These are phyloP conservation scores for Aspergillus homomorphus DNA, from an alignment of 495 filamentous ascomycete genomes.

Conservation along the genomic window DNA sequence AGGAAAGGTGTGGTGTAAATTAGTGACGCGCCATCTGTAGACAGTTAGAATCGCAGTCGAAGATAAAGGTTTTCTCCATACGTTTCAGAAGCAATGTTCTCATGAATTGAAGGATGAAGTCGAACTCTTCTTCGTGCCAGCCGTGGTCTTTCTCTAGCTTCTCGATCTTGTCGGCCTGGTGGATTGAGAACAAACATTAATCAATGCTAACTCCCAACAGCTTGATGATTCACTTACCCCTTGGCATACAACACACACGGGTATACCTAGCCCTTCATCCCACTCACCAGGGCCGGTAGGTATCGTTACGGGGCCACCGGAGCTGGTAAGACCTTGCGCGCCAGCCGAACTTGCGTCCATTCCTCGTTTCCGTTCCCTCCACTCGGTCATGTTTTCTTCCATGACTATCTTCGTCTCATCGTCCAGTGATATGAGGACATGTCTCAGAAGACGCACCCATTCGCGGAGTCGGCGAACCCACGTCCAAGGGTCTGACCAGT, in stretches of 20 bases:
- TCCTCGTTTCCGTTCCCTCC: constrained; percentile 50
- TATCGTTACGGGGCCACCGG: constrained; percentile 55
- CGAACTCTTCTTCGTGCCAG: constrained; percentile 93
- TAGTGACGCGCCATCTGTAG: constrained; percentile 78
- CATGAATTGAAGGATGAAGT: constrained; percentile 84
- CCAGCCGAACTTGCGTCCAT: constrained; percentile 35
- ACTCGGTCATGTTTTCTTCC: constrained; percentile 74
- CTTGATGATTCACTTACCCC: constrained; percentile 56
- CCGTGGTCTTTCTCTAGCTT: constrained; percentile 77
- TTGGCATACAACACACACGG: constrained; percentile 89
- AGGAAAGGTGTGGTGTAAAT: constrained; percentile 85
- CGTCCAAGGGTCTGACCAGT: constrained; percentile 90
- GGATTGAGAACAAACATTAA: constrained; percentile 25
- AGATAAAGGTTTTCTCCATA: constrained; percentile 30
- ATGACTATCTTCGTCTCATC: constrained; percentile 73
- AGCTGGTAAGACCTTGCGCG: constrained; percentile 50
- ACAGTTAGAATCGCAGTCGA: constrained; percentile 20
- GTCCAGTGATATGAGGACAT: constrained; percentile 70
- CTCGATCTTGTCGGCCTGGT: constrained; percentile 84
- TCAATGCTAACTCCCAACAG: background rate
- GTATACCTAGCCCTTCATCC: constrained; percentile 86
- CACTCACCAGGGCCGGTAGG: constrained; percentile 89
- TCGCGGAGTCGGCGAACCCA: constrained; percentile 85
- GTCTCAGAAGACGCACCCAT: constrained; percentile 80
- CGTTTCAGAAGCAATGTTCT: constrained; percentile 83